phyloP scores from a whole-genome alignment of 225 moss, liverwort and hornwort species.

The Rhytidiadelphus loreus region DNA sequence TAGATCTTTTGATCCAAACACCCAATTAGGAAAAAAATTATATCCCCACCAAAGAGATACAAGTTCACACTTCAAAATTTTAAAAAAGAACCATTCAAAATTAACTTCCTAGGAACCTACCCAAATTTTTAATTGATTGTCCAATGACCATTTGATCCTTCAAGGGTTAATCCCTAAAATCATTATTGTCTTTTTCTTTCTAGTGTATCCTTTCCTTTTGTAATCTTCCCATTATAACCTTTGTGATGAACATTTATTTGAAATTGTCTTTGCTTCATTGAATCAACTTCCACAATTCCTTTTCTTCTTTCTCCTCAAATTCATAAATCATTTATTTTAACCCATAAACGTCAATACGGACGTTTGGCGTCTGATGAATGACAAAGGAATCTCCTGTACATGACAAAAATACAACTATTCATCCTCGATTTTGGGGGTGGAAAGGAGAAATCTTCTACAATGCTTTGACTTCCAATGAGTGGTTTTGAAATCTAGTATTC shows the following conservation, averaged over 20 bases:
- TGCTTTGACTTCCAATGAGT: too few relatives aligned
- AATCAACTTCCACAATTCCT: not conserved
- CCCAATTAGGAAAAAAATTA: fast-evolving
- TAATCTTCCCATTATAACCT: not conserved
- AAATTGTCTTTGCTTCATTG: not conserved
- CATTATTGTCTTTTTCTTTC: too few relatives aligned
- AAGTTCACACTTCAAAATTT: not conserved
- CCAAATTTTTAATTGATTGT: not conserved
- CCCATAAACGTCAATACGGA: too few relatives aligned
- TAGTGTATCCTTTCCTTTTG: not conserved
- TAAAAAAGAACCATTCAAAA: not conserved
- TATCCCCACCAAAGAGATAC: fast-evolving
- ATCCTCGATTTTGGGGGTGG: too few relatives aligned
- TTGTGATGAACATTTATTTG: not conserved
- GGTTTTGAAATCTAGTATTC: too few relatives aligned
- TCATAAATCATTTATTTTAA: too few relatives aligned
- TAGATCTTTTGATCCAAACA: fast-evolving
- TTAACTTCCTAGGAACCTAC: not conserved
- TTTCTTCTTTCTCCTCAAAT: too few relatives aligned
- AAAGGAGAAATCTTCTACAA: too few relatives aligned
- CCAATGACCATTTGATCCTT: not conserved
- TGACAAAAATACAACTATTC: too few relatives aligned
- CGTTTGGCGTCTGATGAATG: too few relatives aligned
- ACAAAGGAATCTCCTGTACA: too few relatives aligned
- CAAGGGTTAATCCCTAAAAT: too few relatives aligned